Evolutionary conservation across 441 rosid genomes (phyloP).

Genomic region (Adansonia madagascariensis): DNA sequence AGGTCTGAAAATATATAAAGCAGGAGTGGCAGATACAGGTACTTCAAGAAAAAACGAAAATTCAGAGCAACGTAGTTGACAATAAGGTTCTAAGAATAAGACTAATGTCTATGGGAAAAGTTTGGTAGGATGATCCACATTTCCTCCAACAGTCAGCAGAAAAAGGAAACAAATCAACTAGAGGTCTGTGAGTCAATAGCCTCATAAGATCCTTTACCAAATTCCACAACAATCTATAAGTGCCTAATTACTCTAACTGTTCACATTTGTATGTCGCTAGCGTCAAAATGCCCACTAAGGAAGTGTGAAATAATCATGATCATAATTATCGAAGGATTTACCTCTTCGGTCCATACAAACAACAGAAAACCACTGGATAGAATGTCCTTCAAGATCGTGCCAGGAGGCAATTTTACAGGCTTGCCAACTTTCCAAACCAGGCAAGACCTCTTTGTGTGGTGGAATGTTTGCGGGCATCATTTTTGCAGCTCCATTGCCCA

Average conservation of each 20-base stretch:
- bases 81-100: neutral
- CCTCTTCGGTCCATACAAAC: slow-evolving; percentile 90
- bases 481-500: slow-evolving; percentile 68
- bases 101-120: neutral
- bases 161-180: neutral
- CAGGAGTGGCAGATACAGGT: neutral
- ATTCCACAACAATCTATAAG: slow-evolving; percentile 6
- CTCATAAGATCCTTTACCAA: slow-evolving; percentile 3
- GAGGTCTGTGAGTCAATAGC: neutral
- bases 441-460: slow-evolving; percentile 77
- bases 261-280: slow-evolving; percentile 3
- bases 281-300: neutral
- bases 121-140: neutral
- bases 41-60: neutral
- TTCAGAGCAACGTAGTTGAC: neutral
- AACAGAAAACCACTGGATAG: slow-evolving; percentile 86
- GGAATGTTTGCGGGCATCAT: slow-evolving; percentile 69
- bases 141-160: neutral
- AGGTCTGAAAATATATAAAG: neutral
- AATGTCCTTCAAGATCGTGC: slow-evolving; percentile 92
- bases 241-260: neutral
- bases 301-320: neutral
- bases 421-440: slow-evolving; percentile 87
- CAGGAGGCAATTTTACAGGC: slow-evolving; percentile 80
- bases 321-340: slow-evolving; percentile 28